phyloP scores from a whole-genome alignment of 75 land plant species.

The Ceratopteris richardii region DNA sequence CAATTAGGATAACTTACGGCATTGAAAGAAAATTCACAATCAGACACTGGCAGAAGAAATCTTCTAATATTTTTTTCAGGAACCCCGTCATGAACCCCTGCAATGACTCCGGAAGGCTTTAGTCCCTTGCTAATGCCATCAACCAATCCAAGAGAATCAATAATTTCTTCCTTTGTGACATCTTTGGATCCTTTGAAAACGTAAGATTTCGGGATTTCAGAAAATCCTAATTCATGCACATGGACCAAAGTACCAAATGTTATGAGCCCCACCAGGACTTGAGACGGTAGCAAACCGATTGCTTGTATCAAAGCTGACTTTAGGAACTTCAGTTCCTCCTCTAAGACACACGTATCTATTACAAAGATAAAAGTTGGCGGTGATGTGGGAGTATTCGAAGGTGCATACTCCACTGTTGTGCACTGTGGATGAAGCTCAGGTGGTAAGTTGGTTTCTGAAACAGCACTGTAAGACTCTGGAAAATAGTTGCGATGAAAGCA shows the following conservation, averaged over 20 bases:
- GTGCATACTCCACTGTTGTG: slow-evolving; percentile 83
- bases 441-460: slow-evolving; percentile 59
- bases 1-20: slow-evolving; percentile 30
- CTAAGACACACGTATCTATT: slow-evolving; percentile 80
- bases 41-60: slow-evolving; percentile 73
- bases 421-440: slow-evolving; percentile 83
- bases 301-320: slow-evolving; percentile 78
- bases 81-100: slow-evolving; percentile 79
- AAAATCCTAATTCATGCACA: slow-evolving; percentile 90
- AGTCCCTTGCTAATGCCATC: slow-evolving; percentile 13
- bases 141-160: slow-evolving; percentile 67
- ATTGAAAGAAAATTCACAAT: slow-evolving; percentile 78
- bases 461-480: slow-evolving; percentile 51
- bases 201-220: slow-evolving; percentile 66
- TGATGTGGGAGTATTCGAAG: slow-evolving; percentile 8
- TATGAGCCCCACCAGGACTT: slow-evolving; percentile 55
- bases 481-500: slow-evolving; percentile 87
- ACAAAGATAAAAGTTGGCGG: slow-evolving; percentile 84
- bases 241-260: slow-evolving; percentile 73
- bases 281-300: slow-evolving; percentile 50
- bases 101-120: slow-evolving; percentile 56
- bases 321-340: slow-evolving; percentile 80
- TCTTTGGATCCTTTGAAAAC: slow-evolving; percentile 81
- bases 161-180: slow-evolving; percentile 65
- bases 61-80: slow-evolving; percentile 62